A percentile compares a stretch with the other conserved stretches of the same genome.
Evolutionary conservation across 2,329 filamentous ascomycete species (phyloP).

Genomic region (Sarocladium brachiariae): DNA sequence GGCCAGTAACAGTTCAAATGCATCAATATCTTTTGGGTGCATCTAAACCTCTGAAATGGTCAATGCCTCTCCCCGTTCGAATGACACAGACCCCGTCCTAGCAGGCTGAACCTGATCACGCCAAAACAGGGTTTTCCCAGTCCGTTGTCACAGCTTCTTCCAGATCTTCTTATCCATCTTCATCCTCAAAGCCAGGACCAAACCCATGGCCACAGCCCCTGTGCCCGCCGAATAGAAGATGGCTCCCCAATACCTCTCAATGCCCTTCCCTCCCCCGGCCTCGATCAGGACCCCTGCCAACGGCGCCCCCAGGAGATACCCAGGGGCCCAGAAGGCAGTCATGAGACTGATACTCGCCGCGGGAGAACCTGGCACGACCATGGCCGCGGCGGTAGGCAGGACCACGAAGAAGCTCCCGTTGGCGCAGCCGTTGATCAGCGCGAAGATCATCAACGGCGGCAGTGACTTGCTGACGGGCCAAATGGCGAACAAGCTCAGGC

Average conservation of each 20-base stretch:
- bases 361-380: slow-evolving; percentile 6
- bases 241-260: slow-evolving; percentile 9
- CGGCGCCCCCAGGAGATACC: slow-evolving; percentile 9
- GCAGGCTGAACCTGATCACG: too few species aligned
- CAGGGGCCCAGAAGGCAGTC: slow-evolving; percentile 10
- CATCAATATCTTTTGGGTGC: too few species aligned
- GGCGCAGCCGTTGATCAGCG: slow-evolving; percentile 48
- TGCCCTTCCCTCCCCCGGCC: slow-evolving; percentile 8
- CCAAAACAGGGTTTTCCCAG: background rate
- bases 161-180: slow-evolving; percentile 6
- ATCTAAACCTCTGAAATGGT: too few species aligned
- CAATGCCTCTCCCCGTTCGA: too few species aligned
- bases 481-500: slow-evolving; percentile 48
- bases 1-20: too few species aligned
- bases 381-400: slow-evolving; percentile 51
- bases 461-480: slow-evolving; percentile 50
- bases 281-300: slow-evolving; percentile 11
- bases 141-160: slow-evolving; percentile 5
- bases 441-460: slow-evolving; percentile 45
- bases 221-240: slow-evolving; percentile 11
- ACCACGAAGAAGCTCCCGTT: slow-evolving; percentile 56
- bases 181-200: slow-evolving; percentile 2
- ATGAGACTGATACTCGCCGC: slow-evolving; percentile 10
- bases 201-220: background rate
- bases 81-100: background rate